Evolutionary conservation across 116 monocot species (phyloP), one percentile per base, ranked within the genome.

Genomic region (Zostera marina): DNA sequence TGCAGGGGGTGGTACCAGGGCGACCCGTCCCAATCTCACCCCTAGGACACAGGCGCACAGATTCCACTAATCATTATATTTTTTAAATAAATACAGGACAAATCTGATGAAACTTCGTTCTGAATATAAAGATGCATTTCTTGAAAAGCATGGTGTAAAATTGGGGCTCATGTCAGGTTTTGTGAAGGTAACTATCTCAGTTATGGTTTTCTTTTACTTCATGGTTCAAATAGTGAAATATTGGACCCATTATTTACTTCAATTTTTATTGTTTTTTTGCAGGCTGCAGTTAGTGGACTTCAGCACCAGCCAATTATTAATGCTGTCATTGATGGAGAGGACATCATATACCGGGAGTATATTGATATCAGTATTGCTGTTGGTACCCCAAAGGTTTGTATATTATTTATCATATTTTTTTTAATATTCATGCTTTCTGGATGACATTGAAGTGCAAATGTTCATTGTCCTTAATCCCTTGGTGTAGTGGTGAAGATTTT

Each of bases 101-200:
- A 94, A 94, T 61, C 63, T 94, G 69, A 94, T 94, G 93, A 88
- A 88, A 74, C 88, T 94, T 1, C 88, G 93, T 42, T 81, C 93
- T 63, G 93, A 94, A 22, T 94, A 88, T 61, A 94, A 94, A 58
- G 93, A 94, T 68, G 84, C 74, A 1, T 94, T 94, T 53, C 53
- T 74, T 3, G 79, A 81, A 56, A 94, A 88, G 73, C 93, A 94
- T 63, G 88, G 88, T 10, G 87, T 81, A 61, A 94, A 94, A 61
- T 70, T 94, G 71, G 93, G 93, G 7, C 77, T 94, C 40, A 94
- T 94, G 93, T 94, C 93, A 48, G 81, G 93, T 59, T 94, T 94
- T 77, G 64, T 94, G 22, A 94, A 94, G 66, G 93, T 84, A 78
- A 23, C 43, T 41, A 21, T 51, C 49, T 51, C 20, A 9, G 3